Percentiles rank a stretch among this genome's conserved stretches.
phyloP scores from a whole-genome alignment of 768 basidiomycete species.

The Amanita thiersii region DNA sequence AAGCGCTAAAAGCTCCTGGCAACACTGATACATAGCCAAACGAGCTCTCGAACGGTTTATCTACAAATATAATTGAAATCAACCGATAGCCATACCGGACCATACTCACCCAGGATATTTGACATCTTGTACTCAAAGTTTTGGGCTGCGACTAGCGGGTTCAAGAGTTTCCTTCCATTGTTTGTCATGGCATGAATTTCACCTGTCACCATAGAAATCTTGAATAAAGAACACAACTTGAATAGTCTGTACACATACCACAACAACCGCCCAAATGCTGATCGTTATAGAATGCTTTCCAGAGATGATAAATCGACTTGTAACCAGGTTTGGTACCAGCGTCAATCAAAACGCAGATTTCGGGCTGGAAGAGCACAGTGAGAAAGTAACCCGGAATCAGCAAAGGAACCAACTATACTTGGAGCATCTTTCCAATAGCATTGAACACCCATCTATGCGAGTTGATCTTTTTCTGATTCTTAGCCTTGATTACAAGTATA shows the following conservation, averaged over 20 bases:
- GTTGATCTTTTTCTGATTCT: conserved; percentile 95
- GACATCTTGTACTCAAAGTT: conserved; percentile 99
- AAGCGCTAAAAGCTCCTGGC: conserved; percentile 95
- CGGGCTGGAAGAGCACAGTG: too few species aligned
- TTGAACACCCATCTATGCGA: conserved; percentile 97
- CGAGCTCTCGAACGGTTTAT: conserved; percentile 91
- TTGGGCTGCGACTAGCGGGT: conserved; percentile 89
- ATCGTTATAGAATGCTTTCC: conserved; percentile 87
- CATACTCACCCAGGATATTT: conserved; percentile 84
- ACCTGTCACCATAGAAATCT: too few species aligned
- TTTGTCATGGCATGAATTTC: conserved; percentile 97
- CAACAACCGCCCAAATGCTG: conserved; percentile 78
- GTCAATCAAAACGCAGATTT: conserved; percentile 87
- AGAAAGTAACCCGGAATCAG: too few species aligned
- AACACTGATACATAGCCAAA: conserved; percentile 95
- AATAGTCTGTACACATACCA: conserved; percentile 30
- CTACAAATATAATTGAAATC: too few species aligned
- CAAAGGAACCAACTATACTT: conserved; percentile 50
- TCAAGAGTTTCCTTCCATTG: conserved; percentile 84
- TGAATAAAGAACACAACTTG: too few species aligned
- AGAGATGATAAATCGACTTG: conserved; percentile 92
- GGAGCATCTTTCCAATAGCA: conserved; percentile 75
- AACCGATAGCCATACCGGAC: too few species aligned
- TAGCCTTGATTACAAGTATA: conserved; percentile 85
- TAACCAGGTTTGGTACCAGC: conserved; percentile 96